Percentiles rank a stretch among this genome's conserved stretches.
Evolutionary conservation across 441 rosid species (phyloP).

Genomic region (Aleurites moluccanus): DNA sequence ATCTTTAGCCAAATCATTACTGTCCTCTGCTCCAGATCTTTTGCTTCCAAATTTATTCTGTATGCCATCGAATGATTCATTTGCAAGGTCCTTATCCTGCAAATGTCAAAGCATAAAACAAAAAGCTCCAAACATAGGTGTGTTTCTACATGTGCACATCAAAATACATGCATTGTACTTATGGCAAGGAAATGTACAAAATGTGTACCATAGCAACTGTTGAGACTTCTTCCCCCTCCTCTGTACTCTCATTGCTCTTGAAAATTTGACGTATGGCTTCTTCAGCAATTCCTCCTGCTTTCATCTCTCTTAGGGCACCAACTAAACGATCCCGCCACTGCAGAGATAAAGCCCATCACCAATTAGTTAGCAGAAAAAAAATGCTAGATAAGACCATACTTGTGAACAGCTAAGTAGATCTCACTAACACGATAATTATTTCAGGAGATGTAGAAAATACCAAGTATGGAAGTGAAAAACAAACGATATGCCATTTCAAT

Average conservation of each 20-base stretch:
- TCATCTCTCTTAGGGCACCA: conserved; percentile 74
- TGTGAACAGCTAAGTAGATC: background rate
- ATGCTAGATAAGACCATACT: conserved; percentile 9
- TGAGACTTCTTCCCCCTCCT: conserved; percentile 49
- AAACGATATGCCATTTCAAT: background rate
- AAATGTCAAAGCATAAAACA: conserved; percentile 34
- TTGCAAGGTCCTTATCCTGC: conserved; percentile 50
- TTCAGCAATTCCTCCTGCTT: conserved; percentile 57
- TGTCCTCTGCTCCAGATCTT: conserved; percentile 65
- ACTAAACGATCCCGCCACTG: conserved; percentile 95
- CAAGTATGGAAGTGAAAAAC: background rate
- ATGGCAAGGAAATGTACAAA: conserved; percentile 28
- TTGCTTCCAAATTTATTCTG: conserved; percentile 54
- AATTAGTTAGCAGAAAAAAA: conserved; percentile 16
- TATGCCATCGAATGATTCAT: conserved; percentile 41
- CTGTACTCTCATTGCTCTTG: conserved; percentile 54
- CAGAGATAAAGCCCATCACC: conserved; percentile 30
- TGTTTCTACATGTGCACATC: conserved; percentile 5
- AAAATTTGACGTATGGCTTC: conserved; percentile 44
- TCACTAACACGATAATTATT: background rate
- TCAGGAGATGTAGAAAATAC: background rate
- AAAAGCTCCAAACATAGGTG: conserved; percentile 22
- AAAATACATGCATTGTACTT: conserved; percentile 11
- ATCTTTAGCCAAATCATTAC: conserved; percentile 47
- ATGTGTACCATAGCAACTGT: conserved; percentile 47